Conservation (phyloP, 2,329 filamentous ascomycete genomes). For the Nemania sp. region DNA sequence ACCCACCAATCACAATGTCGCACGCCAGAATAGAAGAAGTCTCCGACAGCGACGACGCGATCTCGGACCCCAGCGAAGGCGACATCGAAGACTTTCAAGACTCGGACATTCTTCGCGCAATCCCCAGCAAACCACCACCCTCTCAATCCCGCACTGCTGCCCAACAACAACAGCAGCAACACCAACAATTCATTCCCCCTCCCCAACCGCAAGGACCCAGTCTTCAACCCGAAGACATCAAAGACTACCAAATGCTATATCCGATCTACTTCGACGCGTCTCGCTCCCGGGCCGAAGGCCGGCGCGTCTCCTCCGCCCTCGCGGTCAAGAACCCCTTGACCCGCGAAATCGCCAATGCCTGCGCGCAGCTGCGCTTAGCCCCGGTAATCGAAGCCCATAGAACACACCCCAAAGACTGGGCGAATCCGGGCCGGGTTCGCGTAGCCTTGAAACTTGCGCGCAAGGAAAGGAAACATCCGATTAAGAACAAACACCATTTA, state of each 20-base stretch:
- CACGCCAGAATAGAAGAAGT: constrained; percentile 92
- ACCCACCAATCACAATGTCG: constrained; percentile 62
- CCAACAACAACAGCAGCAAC: constrained; percentile 39
- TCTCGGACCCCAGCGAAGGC: constrained; percentile 84
- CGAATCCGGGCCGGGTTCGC: constrained; percentile 88
- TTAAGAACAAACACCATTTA: constrained; percentile 84
- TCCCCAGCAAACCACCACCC: constrained; percentile 41
- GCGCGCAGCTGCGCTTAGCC: constrained; percentile 68
- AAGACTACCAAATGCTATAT: constrained; percentile 86
- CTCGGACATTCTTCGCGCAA: constrained; percentile 57
- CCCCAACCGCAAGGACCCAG: constrained; percentile 40
- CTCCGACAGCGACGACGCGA: constrained; percentile 68
- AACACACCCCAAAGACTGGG: constrained; percentile 95
- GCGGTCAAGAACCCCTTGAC: constrained; percentile 87
- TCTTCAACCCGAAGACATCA: constrained; percentile 61
- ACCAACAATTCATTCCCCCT: constrained; percentile 15
- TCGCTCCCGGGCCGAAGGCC: constrained; percentile 75
- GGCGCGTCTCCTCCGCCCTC: constrained; percentile 71
- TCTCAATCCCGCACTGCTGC: constrained; percentile 38
- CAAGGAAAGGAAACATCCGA: constrained; percentile 38
- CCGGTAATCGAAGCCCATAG: constrained; percentile 89
- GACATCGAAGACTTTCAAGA: constrained; percentile 71
- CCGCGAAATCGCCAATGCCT: constrained; percentile 85
- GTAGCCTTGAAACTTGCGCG: constrained; percentile 66
- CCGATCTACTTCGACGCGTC: constrained; percentile 90